These are phyloP conservation scores for Neurospora sp. DNA, from an alignment of 495 filamentous ascomycete genomes.

Conservation along the genomic window DNA sequence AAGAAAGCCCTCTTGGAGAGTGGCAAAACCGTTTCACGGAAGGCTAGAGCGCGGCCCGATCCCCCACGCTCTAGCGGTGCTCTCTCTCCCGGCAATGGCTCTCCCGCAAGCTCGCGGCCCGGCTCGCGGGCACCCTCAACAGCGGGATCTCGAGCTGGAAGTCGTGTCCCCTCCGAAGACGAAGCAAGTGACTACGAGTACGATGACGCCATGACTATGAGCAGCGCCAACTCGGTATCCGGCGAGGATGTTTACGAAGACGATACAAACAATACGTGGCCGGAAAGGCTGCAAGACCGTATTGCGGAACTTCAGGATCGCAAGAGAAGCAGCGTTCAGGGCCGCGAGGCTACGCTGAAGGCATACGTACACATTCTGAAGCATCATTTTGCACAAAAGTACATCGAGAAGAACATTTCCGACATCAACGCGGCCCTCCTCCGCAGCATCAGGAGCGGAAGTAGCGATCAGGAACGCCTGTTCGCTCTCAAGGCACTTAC, in stretches of 20 bases:
- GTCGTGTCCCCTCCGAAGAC: slow-evolving; percentile 65
- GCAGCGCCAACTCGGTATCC: slow-evolving; percentile 16
- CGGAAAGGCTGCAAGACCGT: slow-evolving; percentile 56
- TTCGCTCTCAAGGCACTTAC: slow-evolving; percentile 67
- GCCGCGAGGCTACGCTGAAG: slow-evolving; percentile 62
- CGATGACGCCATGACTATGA: slow-evolving; percentile 28
- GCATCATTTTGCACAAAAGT: slow-evolving; percentile 59
- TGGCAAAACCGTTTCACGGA: slow-evolving; percentile 86
- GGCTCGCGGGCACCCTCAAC: slow-evolving; percentile 13
- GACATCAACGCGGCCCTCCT: slow-evolving; percentile 66
- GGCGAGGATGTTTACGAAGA: slow-evolving; percentile 41
- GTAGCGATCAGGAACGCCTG: slow-evolving; percentile 62
- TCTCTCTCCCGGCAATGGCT: slow-evolving; percentile 21
- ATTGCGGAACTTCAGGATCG: slow-evolving; percentile 76
- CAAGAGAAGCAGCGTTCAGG: slow-evolving; percentile 73
- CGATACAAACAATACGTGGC: slow-evolving; percentile 48
- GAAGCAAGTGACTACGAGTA: slow-evolving; percentile 46
- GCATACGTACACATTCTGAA: slow-evolving; percentile 65
- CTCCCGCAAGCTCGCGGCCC: slow-evolving; percentile 13
- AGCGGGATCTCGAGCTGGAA: slow-evolving; percentile 46
- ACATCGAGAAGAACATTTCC: slow-evolving; percentile 47
- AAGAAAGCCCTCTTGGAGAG: slow-evolving; percentile 71
- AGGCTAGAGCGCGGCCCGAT: slow-evolving; percentile 64
- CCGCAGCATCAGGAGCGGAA: slow-evolving; percentile 61
- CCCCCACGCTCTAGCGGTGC: slow-evolving; percentile 48